Evolutionary conservation across 129 eudicot species (phyloP).

Genomic region (Logfia minima): DNA sequence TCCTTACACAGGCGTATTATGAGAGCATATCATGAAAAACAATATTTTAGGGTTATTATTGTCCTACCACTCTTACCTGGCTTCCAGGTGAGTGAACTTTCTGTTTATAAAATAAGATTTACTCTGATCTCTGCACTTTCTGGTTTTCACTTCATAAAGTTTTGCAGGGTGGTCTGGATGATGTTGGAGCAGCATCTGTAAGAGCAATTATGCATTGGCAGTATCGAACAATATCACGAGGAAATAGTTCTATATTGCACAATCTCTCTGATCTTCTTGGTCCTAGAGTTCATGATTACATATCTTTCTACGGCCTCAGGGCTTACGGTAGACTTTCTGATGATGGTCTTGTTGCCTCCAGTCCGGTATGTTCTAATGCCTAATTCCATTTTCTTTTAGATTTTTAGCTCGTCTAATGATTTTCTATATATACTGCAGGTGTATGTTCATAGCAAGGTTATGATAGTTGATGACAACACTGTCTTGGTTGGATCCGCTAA

Average conservation of each 20-base stretch:
- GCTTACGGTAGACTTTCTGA: slow-evolving; percentile 83
- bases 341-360: slow-evolving; percentile 81
- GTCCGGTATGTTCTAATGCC: slow-evolving; percentile 59
- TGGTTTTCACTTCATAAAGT: slow-evolving; percentile 22
- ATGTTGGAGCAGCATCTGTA: slow-evolving; percentile 97
- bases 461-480: slow-evolving; percentile 89
- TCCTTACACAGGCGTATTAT: slow-evolving; percentile 75
- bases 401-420: not conserved
- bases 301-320: slow-evolving; percentile 93
- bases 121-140: slow-evolving; percentile 3
- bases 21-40: slow-evolving; percentile 81
- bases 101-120: not conserved
- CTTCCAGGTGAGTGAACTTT: slow-evolving; percentile 40
- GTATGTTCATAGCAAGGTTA: slow-evolving; percentile 95
- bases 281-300: slow-evolving; percentile 73
- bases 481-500: slow-evolving; percentile 88
- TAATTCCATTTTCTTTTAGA: not conserved
- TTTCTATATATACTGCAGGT: slow-evolving; percentile 44
- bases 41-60: slow-evolving; percentile 74
- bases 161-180: slow-evolving; percentile 92
- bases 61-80: slow-evolving; percentile 97
- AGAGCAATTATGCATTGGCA: slow-evolving; percentile 99
- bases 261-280: slow-evolving; percentile 79
- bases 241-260: slow-evolving; percentile 75
- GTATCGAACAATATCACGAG: slow-evolving; percentile 91